Evolutionary conservation across 495 filamentous ascomycete species (phyloP).

Genomic region (Aspergillus nidulans): DNA sequence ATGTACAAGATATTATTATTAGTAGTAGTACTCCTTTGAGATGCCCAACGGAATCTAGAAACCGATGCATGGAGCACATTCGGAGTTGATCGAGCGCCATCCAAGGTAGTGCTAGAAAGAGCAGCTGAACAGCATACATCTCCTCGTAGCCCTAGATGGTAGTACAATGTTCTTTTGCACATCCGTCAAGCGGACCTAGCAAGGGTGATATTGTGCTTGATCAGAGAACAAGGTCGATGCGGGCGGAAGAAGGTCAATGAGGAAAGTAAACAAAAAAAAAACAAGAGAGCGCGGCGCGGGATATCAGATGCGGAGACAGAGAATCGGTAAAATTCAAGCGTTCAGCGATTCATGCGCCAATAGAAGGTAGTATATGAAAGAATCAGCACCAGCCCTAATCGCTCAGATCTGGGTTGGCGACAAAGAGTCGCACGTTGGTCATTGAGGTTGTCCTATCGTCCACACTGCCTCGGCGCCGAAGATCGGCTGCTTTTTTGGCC

Average conservation of each 20-base stretch:
- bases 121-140: background rate
- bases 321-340: background rate
- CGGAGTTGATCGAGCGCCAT: background rate
- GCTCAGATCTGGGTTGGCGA: constrained; percentile 87
- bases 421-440: constrained; percentile 80
- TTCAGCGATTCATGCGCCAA: background rate
- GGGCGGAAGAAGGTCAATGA: constrained; percentile 1
- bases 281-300: background rate
- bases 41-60: constrained; percentile 7
- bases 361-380: background rate
- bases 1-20: constrained; percentile 29
- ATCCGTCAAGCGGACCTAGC: background rate
- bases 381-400: constrained; percentile 49
- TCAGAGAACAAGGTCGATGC: no score
- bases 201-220: no score
- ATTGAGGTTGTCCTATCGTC: constrained; percentile 85
- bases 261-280: constrained; percentile 4
- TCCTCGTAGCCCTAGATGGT: background rate
- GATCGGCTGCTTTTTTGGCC: constrained; percentile 67
- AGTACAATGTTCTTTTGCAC: background rate
- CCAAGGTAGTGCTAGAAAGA: background rate
- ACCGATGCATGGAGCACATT: constrained; percentile 11
- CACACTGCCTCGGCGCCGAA: constrained; percentile 82
- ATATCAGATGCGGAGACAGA: constrained; percentile 6
- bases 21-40: constrained; percentile 16